These are phyloP conservation scores for Kodamaea derodonti DNA, from an alignment of 1,139 yeast genomes.

Conservation along the genomic window DNA sequence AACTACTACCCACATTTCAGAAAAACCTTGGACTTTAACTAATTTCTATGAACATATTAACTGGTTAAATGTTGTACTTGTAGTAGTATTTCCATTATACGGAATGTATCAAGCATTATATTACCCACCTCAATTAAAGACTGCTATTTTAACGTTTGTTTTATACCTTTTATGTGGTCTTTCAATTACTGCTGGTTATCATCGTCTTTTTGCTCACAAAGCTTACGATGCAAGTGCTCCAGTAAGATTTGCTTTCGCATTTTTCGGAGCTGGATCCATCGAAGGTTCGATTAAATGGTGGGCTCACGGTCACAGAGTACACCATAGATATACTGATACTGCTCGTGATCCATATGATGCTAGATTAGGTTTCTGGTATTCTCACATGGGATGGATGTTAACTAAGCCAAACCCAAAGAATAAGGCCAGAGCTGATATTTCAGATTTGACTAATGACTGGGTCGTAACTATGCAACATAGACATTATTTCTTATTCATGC, in stretches of 20 bases:
- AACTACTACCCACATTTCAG: conserved; percentile 70
- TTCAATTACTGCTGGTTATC: conserved; percentile 96
- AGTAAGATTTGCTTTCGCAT: conserved; percentile 66
- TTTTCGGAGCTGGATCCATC: conserved; percentile 91
- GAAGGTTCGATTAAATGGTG: conserved; percentile 99
- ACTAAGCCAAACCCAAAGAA: conserved; percentile 88
- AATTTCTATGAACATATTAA: conserved; percentile 90
- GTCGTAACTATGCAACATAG: conserved; percentile 90
- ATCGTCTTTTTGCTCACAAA: conserved; percentile 85
- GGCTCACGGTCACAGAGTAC: conserved; percentile 96
- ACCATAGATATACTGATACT: conserved; percentile 97
- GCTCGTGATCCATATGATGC: conserved; percentile 97
- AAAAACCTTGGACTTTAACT: conserved; percentile 79
- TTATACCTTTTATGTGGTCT: conserved; percentile 74
- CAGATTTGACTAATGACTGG: conserved; percentile 88
- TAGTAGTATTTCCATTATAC: conserved; percentile 61
- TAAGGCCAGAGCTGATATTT: conserved; percentile 94
- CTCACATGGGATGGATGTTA: conserved; percentile 98
- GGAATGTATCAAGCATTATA: conserved; percentile 54
- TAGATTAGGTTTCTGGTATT: conserved; percentile 89
- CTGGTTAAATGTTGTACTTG: conserved; percentile 87
- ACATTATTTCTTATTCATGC: conserved; percentile 73
- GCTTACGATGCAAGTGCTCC: conserved; percentile 76
- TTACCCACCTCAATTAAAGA: conserved; percentile 55
- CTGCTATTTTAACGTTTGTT: conserved; percentile 55